These are phyloP conservation scores for Spergularia marina DNA, from an alignment of 148 eudicot genomes.

Conservation along the genomic window DNA sequence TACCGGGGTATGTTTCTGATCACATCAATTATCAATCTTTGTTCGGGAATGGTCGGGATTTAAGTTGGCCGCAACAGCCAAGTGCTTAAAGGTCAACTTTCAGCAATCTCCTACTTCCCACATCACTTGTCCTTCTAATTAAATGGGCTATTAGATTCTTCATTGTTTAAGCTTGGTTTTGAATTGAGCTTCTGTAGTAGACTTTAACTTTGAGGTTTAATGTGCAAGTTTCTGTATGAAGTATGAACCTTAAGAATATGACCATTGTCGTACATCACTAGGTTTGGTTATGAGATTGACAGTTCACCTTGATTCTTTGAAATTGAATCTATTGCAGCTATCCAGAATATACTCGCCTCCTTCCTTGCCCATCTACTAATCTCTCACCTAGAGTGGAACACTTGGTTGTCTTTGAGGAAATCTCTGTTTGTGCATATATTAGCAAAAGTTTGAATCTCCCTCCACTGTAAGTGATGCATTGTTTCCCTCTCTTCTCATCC, in stretches of 20 bases:
- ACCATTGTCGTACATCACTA: neutral
- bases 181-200: neutral
- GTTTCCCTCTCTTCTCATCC: neutral
- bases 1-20: no score
- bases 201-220: neutral
- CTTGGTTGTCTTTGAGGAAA: constrained; percentile 70
- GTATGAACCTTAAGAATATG: neutral
- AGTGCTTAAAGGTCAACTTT: neutral
- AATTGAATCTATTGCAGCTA: constrained; percentile 37
- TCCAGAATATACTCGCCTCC: constrained; percentile 66
- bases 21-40: no score
- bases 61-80: neutral
- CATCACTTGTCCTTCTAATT: no score
- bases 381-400: constrained; percentile 80
- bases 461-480: constrained; percentile 53
- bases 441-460: constrained; percentile 74
- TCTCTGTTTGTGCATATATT: constrained; percentile 59
- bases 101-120: neutral
- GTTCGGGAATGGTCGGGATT: no score
- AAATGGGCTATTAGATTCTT: no score
- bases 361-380: constrained; percentile 73
- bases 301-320: neutral
- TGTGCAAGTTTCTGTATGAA: neutral
- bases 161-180: neutral
- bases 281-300: constrained; percentile 6